Base-by-base conservation (phyloP, 2,329 filamentous ascomycete species). In the Penicillium sp. region DNA sequence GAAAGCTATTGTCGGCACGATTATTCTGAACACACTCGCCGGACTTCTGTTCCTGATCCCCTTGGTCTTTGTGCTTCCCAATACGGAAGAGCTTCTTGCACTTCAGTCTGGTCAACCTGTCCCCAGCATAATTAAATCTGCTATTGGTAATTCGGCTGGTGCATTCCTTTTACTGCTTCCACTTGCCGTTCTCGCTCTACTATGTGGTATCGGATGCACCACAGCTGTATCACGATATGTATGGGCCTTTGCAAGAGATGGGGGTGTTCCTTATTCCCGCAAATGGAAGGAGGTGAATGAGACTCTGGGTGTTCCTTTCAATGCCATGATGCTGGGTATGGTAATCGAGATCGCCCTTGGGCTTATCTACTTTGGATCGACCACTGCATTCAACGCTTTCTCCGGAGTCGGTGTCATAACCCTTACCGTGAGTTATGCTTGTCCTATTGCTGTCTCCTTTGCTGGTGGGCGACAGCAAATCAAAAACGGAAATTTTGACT, bases 361-460 rank as follows among this genome's bases (percentile, higher is more conserved):
- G 0, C 81, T 88, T 55, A 90, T 91, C 69, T 91, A 89, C 75
- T 89, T 92, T 61, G 89, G 89, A 18, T 88, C 85, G 2, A 82
- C 82, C 1, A 85, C 87, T 0, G 88, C 89, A 0, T 92, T 92
- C 76, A 87, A 87, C 75, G 85, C 84, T n/a, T 90, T 91, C 70
- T 90, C 88, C 0, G 87, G 88, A 29, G 87, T 90, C 0, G 88
- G 88, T 1, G 90, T 88, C 7, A 90, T 91, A 67, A 90, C 87
- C 57, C 81, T 91, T 0, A 89, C 87, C 0, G 77, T 86, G 37
- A 83, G 85, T 47, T 90, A 90, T 66, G 85, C 83, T 27, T 79
- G 79, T 1, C 87, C 88, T 14, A 87, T 89, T 52, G 77, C 81
- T 29, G 82, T 88, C 57, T 89, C 82, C 52, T 73, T 89, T 61